A percentile compares a stretch with the other conserved stretches of the same genome.
These are phyloP conservation scores for Aspergillus latus DNA, from an alignment of 2,329 filamentous ascomycete species.

Conservation along the genomic window DNA sequence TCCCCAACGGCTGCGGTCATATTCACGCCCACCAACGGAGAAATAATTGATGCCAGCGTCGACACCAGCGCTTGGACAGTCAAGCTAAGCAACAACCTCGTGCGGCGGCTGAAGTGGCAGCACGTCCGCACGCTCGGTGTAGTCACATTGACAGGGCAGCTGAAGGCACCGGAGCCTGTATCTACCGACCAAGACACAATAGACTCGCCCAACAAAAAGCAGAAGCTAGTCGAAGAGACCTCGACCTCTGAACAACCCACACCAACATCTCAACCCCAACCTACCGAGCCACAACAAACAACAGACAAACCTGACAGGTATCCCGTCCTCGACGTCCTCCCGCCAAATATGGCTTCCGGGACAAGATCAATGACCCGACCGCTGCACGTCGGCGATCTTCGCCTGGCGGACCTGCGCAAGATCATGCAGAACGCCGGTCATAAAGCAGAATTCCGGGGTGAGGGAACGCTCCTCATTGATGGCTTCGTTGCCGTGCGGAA, in stretches of 20 bases:
- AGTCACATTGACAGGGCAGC: conserved; percentile 80
- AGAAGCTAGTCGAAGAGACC: conserved; percentile 38
- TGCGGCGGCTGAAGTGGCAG: conserved; percentile 90
- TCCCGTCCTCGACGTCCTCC: conserved; percentile 61
- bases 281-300: conserved; percentile 22
- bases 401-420: conserved; percentile 81
- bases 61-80: conserved; percentile 98
- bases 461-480: conserved; percentile 88
- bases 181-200: conserved; percentile 32
- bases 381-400: conserved; percentile 89
- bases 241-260: conserved; percentile 20
- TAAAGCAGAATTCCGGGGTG: conserved; percentile 86
- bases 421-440: conserved; percentile 81
- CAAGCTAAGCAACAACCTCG: conserved; percentile 79
- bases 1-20: conserved; percentile 65
- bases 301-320: conserved; percentile 34
- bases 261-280: conserved; percentile 2
- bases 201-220: conserved; percentile 51
- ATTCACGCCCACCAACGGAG: conserved; percentile 75
- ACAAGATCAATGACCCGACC: conserved; percentile 78
- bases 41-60: conserved; percentile 81
- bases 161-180: conserved; percentile 52
- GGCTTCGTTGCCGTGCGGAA: conserved; percentile 86
- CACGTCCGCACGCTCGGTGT: conserved; percentile 86
- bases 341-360: conserved; percentile 64